Evolutionary conservation across 768 basidiomycete genomes (phyloP).

Genomic region (Amanita phalloides): DNA sequence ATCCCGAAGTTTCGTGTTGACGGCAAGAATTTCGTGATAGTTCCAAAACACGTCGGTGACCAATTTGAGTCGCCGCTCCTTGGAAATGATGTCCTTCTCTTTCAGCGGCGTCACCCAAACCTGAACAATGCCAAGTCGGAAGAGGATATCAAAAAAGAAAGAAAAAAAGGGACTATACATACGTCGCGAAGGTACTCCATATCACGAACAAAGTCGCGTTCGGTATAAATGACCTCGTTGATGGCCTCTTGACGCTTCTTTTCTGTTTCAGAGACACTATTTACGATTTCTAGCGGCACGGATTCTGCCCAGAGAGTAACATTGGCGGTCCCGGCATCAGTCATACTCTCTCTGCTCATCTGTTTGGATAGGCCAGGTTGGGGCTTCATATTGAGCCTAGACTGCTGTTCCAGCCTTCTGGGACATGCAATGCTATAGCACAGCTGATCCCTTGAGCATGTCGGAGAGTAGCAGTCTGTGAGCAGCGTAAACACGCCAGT

Average conservation of each 20-base stretch:
- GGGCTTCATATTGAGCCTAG: conserved; percentile 88
- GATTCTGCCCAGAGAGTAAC: conserved; percentile 95
- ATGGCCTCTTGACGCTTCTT: conserved; percentile 97
- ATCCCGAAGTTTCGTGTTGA: conserved; percentile 88
- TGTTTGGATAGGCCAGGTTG: conserved; percentile 83
- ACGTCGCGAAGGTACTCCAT: conserved; percentile 97
- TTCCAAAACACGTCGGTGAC: conserved; percentile 98
- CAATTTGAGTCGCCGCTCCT: conserved; percentile 70
- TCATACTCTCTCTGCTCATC: conserved; percentile 70
- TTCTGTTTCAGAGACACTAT: conserved; percentile 86
- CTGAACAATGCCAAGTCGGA: conserved; percentile 24
- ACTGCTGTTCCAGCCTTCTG: conserved; percentile 86
- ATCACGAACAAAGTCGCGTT: conserved; percentile 95
- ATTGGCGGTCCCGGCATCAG: conserved; percentile 46
- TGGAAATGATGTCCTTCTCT: conserved; percentile 65
- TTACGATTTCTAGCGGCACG: conserved; percentile 88
- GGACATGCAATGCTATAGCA: conserved; percentile 99
- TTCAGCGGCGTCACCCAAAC: conserved; percentile 85
- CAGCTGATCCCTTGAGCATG: conserved; percentile 86
- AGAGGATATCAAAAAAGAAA: not conserved
- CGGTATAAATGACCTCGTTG: conserved; percentile 92
- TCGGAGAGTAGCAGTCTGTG: conserved; percentile 97
- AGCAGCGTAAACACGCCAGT: conserved; percentile 93
- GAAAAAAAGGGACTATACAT: conserved; percentile 15
- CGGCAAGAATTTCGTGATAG: conserved; percentile 82